phyloP scores from a whole-genome alignment of 441 rosid species.

The Gossypium schwendimanii region DNA sequence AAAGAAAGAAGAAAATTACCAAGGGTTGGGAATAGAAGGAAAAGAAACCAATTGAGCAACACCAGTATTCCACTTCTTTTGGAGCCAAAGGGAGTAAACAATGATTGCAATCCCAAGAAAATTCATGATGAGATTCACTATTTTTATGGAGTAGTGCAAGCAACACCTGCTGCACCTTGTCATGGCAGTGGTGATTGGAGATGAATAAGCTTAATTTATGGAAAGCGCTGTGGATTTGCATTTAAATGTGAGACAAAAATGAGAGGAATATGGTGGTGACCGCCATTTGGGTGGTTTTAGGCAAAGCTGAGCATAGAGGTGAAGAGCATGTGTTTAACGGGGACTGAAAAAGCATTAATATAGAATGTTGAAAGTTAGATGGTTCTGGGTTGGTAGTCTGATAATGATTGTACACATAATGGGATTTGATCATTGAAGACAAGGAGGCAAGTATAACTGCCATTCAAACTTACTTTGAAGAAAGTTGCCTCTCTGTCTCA shows the following conservation, averaged over 20 bases:
- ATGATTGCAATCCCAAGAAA: constrained; percentile 37
- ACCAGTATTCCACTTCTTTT: constrained; percentile 35
- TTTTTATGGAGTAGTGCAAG: constrained; percentile 25
- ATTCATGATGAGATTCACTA: constrained; percentile 25
- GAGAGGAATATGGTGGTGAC: background rate
- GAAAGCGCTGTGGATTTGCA: background rate
- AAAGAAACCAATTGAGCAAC: constrained; percentile 18
- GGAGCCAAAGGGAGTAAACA: constrained; percentile 52
- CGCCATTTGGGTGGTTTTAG: background rate
- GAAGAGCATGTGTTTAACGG: background rate
- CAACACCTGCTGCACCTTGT: constrained; percentile 37
- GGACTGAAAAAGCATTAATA: too few relatives aligned
- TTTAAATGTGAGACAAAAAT: background rate
- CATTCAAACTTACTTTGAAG: background rate
- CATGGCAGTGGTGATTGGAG: constrained; percentile 18
- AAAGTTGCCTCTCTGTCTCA: too few relatives aligned
- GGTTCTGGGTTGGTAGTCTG: background rate
- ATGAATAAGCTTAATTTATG: background rate
- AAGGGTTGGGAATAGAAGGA: constrained; percentile 29
- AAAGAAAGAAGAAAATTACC: background rate
- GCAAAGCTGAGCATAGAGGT: background rate
- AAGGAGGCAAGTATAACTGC: background rate
- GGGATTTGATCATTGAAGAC: background rate
- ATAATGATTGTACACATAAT: background rate
- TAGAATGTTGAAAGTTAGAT: background rate